phyloP scores from a whole-genome alignment of 2,329 filamentous ascomycete species.

The Verticillium longisporum region DNA sequence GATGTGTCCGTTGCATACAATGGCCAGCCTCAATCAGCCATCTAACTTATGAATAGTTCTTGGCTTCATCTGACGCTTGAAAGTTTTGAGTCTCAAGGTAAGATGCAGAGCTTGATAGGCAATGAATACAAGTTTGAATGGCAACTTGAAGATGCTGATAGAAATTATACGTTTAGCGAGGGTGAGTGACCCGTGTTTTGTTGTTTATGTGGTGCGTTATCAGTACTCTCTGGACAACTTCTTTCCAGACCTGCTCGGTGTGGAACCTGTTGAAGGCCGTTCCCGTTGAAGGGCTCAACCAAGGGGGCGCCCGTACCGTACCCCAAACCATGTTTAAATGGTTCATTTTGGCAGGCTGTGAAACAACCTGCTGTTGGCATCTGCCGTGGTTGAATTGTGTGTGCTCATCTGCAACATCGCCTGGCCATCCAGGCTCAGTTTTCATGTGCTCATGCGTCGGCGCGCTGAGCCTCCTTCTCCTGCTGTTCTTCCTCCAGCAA shows the following conservation, averaged over 20 bases:
- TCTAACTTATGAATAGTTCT: too few relatives aligned
- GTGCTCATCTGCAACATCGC: neutral
- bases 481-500: constrained; percentile 53
- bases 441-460: neutral
- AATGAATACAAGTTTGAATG: too few relatives aligned
- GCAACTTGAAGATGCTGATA: too few relatives aligned
- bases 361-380: constrained; percentile 1
- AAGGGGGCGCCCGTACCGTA: neutral
- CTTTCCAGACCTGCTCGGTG: neutral
- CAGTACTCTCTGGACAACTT: neutral
- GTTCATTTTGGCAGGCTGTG: neutral
- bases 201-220: too few relatives aligned
- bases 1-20: too few relatives aligned
- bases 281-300: neutral
- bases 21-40: too few relatives aligned
- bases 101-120: too few relatives aligned
- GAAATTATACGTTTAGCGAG: too few relatives aligned
- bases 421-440: neutral
- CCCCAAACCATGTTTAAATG: neutral
- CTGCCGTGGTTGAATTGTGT: neutral
- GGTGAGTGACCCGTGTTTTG: too few relatives aligned
- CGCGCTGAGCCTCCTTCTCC: constrained; percentile 34
- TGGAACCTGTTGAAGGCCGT: constrained; percentile 11
- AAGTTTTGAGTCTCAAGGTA: too few relatives aligned
- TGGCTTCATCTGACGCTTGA: too few relatives aligned